Evolutionary conservation across 495 filamentous ascomycete species (phyloP), one percentile per base, ranked within the genome.

Genomic region (Echria macrotheca): DNA sequence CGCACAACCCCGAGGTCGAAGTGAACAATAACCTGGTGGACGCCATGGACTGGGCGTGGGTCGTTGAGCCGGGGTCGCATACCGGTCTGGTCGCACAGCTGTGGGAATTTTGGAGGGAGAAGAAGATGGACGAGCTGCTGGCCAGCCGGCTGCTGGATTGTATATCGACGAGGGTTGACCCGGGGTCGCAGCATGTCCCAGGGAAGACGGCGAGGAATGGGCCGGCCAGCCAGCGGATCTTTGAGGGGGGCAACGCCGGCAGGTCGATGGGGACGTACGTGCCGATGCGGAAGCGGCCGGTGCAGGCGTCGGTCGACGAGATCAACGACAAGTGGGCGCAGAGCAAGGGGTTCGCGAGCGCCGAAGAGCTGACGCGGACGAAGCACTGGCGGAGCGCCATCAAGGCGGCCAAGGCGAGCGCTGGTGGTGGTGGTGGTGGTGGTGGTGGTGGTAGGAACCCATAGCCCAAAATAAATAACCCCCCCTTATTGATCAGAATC

Each of bases 41-140:
- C 60, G 71, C 76, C n/a, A 53, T 96, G 38, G 64, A 83, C 4
- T 97, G 93, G 94, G 52, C 89, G 0, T 86, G 91, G 63, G 70
- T 82, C 12, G 75, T 75, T 41, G 84, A 85, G 41, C 79, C 60
- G 86, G 84, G 1, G 49, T 71, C n/a, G 7, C 10, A 25, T 2
- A 68, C 70, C 2, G 88, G 86, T 0, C 65, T 96, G 2, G 73
- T 88, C 29, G 84, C 87, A 42, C 70, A 79, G 17, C 39, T 93
- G 45, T 98, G 94, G 94, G 69, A 71, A 48, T 67, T 76, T 19
- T 98, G 91, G 91, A 79, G 87, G 53, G 75, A 80, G 59, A 73
- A 76, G 36, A 95, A 94, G 74, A 86, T 98, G 38, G 90, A 95
- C 56, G 91, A 96, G 73, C 68, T 94, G 24, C 67, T 96, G 37